Percentiles rank a stretch among this genome's conserved stretches.
These are phyloP conservation scores for Pterocarpus santalinus DNA, from an alignment of 306 rosid genomes.

Conservation along the genomic window DNA sequence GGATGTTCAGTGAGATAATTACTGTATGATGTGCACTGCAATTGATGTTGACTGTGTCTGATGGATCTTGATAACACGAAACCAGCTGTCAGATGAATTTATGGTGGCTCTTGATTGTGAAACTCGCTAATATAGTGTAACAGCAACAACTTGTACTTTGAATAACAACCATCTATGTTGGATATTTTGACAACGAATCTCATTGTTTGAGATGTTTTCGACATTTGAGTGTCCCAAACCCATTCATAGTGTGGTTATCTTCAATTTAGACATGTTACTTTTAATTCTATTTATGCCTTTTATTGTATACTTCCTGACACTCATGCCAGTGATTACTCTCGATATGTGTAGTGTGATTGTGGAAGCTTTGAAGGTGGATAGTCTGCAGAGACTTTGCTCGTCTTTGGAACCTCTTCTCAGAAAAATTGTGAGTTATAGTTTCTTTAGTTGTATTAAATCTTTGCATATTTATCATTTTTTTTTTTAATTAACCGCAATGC, in stretches of 20 bases:
- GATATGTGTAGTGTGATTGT: constrained; percentile 74
- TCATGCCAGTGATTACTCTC: constrained; percentile 47
- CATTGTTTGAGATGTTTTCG: constrained; percentile 11
- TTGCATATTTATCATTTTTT: too few relatives aligned
- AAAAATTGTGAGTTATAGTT: constrained; percentile 74
- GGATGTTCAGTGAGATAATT: constrained; percentile 1
- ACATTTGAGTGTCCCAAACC: background rate
- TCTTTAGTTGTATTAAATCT: constrained; percentile 12
- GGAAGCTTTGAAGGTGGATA: constrained; percentile 90
- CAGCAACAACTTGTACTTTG: background rate
- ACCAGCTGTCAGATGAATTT: constrained; percentile 4
- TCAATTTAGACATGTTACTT: constrained; percentile 32
- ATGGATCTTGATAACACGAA: constrained; percentile 35
- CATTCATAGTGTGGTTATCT: constrained; percentile 1
- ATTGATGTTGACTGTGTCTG: background rate
- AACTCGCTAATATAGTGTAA: constrained; percentile 8
- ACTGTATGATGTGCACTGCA: background rate
- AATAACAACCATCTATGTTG: background rate
- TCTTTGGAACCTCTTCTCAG: constrained; percentile 90
- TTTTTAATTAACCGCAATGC: too few relatives aligned
- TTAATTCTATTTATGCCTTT: constrained; percentile 17
- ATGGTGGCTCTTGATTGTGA: background rate
- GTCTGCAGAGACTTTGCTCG: constrained; percentile 84
- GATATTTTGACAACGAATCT: constrained; percentile 33
- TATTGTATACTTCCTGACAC: constrained; percentile 36